Percentiles rank a stretch among this genome's conserved stretches.
Evolutionary conservation across 495 filamentous ascomycete species (phyloP).

Genomic region (Podospora pseudoanserina): DNA sequence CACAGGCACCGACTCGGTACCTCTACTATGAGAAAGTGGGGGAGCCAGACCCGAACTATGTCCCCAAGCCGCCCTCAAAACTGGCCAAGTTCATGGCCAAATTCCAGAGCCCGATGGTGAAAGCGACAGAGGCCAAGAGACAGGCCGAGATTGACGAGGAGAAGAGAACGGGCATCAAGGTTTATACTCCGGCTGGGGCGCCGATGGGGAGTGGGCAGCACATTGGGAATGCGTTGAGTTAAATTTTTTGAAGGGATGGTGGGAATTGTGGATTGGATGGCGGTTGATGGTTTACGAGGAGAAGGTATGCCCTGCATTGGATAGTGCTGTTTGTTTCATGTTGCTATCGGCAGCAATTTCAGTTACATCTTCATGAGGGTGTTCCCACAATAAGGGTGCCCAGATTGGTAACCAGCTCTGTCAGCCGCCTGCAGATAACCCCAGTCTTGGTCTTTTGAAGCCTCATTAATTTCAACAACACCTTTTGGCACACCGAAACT

Average conservation of each 20-base stretch:
- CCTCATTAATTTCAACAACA: too few relatives aligned
- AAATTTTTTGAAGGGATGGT: background rate
- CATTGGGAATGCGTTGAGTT: background rate
- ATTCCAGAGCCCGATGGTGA: constrained; percentile 23
- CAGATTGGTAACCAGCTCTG: too few relatives aligned
- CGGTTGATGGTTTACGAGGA: too few relatives aligned
- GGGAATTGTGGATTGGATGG: background rate
- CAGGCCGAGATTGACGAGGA: constrained; percentile 15
- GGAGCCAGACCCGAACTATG: constrained; percentile 15
- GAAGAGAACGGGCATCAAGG: constrained; percentile 18
- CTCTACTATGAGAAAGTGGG: constrained; percentile 7
- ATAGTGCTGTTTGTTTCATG: too few relatives aligned
- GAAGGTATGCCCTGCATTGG: too few relatives aligned
- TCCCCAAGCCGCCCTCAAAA: constrained; percentile 20
- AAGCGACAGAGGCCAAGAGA: constrained; percentile 6
- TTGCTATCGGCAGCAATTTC: too few relatives aligned
- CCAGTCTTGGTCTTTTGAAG: too few relatives aligned
- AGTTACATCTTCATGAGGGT: too few relatives aligned
- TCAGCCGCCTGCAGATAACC: too few relatives aligned
- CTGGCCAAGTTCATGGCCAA: constrained; percentile 20
- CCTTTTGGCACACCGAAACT: too few relatives aligned
- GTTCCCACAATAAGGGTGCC: too few relatives aligned
- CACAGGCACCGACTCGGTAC: constrained; percentile 6
- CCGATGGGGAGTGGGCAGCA: constrained; percentile 21
- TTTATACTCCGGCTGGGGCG: background rate